A percentile compares a stretch with the other conserved stretches of the same genome.
Evolutionary conservation across 2,329 filamentous ascomycete genomes (phyloP).

Genomic region (Fusarium sp.): DNA sequence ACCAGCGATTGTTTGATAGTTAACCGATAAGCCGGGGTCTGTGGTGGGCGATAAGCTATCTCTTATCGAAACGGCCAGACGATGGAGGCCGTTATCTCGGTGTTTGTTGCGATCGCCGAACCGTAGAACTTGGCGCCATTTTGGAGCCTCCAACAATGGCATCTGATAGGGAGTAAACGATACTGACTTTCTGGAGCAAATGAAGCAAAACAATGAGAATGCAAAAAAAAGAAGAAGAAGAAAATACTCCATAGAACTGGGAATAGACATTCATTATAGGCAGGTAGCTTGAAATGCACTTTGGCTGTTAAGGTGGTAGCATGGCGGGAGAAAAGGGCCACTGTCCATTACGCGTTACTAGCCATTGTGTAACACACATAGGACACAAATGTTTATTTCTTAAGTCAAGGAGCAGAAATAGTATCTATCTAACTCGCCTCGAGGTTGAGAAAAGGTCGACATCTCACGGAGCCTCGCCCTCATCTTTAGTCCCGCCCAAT

Average conservation of each 20-base stretch:
- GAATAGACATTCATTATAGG: no score
- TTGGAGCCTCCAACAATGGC: neutral
- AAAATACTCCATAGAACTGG: neutral
- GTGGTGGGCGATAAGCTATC: neutral
- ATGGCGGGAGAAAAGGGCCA: neutral
- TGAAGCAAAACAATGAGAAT: neutral
- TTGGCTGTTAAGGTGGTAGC: neutral
- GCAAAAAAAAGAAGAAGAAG: neutral
- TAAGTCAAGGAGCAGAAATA: neutral
- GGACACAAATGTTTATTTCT: neutral
- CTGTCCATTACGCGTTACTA: neutral
- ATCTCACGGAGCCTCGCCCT: neutral
- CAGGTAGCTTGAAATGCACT: neutral
- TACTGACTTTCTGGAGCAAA: neutral
- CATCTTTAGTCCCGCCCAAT: neutral
- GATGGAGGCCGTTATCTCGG: neutral
- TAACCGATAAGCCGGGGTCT: neutral
- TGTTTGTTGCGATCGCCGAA: neutral
- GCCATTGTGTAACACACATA: neutral
- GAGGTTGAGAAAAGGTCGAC: neutral
- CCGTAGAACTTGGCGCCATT: neutral
- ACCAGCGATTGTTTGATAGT: neutral
- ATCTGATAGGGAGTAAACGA: no score
- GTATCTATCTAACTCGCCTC: neutral
- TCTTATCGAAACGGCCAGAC: neutral